Evolutionary conservation across 1,284 basidiomycete genomes (phyloP), one percentile per base, ranked within the genome.

Genomic region (Apiotrichum laibachii): DNA sequence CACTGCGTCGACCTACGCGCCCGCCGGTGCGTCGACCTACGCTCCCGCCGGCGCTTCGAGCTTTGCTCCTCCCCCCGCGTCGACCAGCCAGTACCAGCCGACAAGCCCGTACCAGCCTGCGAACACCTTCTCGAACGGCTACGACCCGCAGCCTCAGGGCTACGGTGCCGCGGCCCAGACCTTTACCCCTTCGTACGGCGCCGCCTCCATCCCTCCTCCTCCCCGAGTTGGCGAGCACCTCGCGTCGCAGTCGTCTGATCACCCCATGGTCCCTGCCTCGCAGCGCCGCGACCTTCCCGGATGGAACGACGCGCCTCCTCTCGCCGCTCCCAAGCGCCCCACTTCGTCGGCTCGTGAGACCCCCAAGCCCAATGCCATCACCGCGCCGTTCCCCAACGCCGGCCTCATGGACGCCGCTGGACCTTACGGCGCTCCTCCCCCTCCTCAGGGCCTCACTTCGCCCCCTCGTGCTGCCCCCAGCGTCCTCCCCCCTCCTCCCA

Each of bases 361-460:
- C 1, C 57, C 65, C 11, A 88, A 88, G 68, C 85, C 84, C 1
- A 80, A 81, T 5, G 84, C 90, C 1, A 95, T 97, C 75, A 87
- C 87, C 16, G 85, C 90, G 31, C 93, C 93, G 1, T 96, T 97
- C 86, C 90, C 92, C 10, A 91, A 90, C 66, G 34, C 49, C 82
- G 73, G 51, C 69, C 73, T 44, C 65, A 54, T 65, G 22, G 50
- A 43, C 21, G 33, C 44, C 34, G 26, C 26, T 31, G 31, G 22
- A n/a, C 46, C 48, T n/a, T 59, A 51, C n/a, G 37, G 21, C 13
- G 26, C 26, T 31, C 26, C 26, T 31, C 44, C 53, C 22, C 44
- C 51, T 13, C 82, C 82, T 9, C 53, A 59, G 19, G 55, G 53
- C 7, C 8, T 50, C 16, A 55, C 39, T n/a, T 63, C 66, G 3